phyloP scores from a whole-genome alignment of 108 stramenopile species.

The Nitzschia sp. region DNA sequence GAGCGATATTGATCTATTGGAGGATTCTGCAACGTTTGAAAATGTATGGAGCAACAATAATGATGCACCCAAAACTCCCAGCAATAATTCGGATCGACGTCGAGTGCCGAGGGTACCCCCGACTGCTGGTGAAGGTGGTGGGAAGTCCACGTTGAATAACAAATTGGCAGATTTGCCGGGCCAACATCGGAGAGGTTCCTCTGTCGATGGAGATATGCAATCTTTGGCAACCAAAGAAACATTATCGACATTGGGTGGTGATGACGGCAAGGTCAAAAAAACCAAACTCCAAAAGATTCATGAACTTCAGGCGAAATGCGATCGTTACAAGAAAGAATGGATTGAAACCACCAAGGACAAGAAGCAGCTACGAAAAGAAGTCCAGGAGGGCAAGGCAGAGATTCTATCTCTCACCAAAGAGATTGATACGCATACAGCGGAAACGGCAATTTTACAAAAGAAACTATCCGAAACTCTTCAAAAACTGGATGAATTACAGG shows the following conservation, averaged over 20 bases:
- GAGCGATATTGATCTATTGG: too few species aligned
- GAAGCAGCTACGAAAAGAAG: slow-evolving; percentile 16
- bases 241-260: background rate
- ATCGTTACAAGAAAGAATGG: slow-evolving; percentile 38
- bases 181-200: background rate
- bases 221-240: background rate
- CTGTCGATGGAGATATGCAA: background rate
- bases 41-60: background rate
- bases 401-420: slow-evolving; percentile 27
- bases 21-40: background rate
- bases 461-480: slow-evolving; percentile 33
- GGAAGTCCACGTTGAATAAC: background rate
- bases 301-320: slow-evolving; percentile 40
- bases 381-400: slow-evolving; percentile 15
- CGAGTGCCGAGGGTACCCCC: background rate
- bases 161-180: background rate
- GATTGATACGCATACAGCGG: slow-evolving; percentile 22
- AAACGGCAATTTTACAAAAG: slow-evolving; percentile 22
- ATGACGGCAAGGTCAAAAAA: slow-evolving; percentile 18
- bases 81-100: background rate
- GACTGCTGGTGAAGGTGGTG: background rate
- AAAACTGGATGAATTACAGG: slow-evolving; percentile 16
- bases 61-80: background rate
- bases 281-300: slow-evolving; percentile 41
- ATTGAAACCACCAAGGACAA: slow-evolving; percentile 27